Percentiles rank a stretch among this genome's conserved stretches.
phyloP scores from a whole-genome alignment of 371 early-diverging fungal species.

The Syncephalastrum monosporum region DNA sequence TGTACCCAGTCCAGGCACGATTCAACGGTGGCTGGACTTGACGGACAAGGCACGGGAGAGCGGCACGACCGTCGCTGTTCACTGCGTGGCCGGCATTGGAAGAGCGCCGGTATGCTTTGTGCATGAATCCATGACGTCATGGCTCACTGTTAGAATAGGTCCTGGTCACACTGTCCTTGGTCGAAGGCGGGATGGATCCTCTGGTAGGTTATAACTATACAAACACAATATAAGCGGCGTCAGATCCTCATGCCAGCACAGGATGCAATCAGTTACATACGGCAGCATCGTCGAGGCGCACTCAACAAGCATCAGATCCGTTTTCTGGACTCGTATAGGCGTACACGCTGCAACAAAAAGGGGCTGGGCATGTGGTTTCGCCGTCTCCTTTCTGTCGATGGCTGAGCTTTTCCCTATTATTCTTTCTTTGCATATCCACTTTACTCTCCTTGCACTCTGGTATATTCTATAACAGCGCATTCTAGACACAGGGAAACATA shows the following conservation, averaged over 20 bases:
- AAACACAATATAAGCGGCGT: neutral
- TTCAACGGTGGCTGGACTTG: slow-evolving; percentile 40
- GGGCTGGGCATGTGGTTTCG: no score
- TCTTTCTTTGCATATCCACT: no score
- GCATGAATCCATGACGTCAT: neutral
- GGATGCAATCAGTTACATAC: slow-evolving; percentile 63
- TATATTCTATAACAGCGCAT: no score
- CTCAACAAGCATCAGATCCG: slow-evolving; percentile 66
- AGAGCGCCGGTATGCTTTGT: slow-evolving; percentile 65
- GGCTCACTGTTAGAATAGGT: slow-evolving; percentile 22
- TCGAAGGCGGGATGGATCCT: slow-evolving; percentile 73
- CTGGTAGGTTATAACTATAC: slow-evolving; percentile 24
- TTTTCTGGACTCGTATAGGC: slow-evolving; percentile 46
- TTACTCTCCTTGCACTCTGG: no score
- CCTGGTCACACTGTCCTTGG: slow-evolving; percentile 60
- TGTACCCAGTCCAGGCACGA: slow-evolving; percentile 39
- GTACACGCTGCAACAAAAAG: no score
- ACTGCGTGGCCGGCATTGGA: slow-evolving; percentile 74
- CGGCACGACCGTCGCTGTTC: slow-evolving; percentile 55
- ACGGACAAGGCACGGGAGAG: slow-evolving; percentile 32
- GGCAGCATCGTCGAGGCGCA: slow-evolving; percentile 63
- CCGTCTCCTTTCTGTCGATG: no score
- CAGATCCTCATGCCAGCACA: slow-evolving; percentile 4
- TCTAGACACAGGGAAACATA: no score
- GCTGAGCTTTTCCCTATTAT: no score